Conservation (phyloP, 441 rosid genomes). For the Bruguiera hainesii region DNA sequence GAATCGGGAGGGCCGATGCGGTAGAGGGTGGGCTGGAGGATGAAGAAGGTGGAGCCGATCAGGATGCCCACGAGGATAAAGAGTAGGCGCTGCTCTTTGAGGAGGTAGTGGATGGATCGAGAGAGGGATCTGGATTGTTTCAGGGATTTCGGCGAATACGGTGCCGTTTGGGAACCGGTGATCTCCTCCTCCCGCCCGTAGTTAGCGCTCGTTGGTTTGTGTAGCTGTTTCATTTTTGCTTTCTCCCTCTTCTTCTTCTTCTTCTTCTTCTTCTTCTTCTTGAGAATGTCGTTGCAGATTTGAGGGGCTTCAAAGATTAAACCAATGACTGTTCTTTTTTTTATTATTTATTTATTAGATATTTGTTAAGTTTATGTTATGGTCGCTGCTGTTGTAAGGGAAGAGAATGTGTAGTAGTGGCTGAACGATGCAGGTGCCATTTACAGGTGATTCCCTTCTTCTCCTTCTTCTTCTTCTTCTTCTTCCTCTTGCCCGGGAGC, state of each 20-base stretch:
- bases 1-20: conserved; percentile 47
- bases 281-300: not conserved
- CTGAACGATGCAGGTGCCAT: not conserved
- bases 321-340: not conserved
- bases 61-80: conserved; percentile 85
- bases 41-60: conserved; percentile 86
- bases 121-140: conserved; percentile 75
- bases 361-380: no score
- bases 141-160: conserved; percentile 58
- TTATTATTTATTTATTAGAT: no score
- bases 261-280: not conserved
- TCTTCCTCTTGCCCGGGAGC: no score
- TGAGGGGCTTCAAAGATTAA: not conserved
- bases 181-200: conserved; percentile 61
- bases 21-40: conserved; percentile 82
- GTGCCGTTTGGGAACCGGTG: conserved; percentile 36
- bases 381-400: no score
- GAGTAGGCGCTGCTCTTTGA: conserved; percentile 77
- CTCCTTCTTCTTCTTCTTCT: no score
- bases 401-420: not conserved
- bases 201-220: conserved; percentile 66
- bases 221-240: conserved; percentile 62
- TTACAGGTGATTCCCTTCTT: no score
- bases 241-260: not conserved
- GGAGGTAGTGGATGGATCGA: conserved; percentile 71